Base-by-base conservation (phyloP, 768 basidiomycete species). In the Suillus bovinus region DNA sequence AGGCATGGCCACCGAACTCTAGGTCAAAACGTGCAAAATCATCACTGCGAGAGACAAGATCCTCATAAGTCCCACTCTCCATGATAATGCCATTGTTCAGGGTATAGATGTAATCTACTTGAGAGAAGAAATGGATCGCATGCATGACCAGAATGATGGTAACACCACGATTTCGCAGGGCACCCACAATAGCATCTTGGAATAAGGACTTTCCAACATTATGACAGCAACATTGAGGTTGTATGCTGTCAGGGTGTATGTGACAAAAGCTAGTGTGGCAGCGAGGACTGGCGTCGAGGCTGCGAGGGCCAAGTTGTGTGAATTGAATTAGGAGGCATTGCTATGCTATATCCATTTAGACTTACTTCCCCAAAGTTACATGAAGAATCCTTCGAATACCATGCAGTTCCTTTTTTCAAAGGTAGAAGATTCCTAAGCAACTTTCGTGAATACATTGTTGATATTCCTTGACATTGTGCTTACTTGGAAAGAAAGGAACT, bases 181-280 rank as follows among this genome's bases (percentile, higher is more conserved):
- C n/a, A n/a, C n/a, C n/a, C n/a, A n/a, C n/a, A n/a, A n/a, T n/a
- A n/a, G n/a, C n/a, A n/a, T n/a, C n/a, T n/a, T n/a, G n/a, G n/a
- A n/a, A n/a, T n/a, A n/a, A n/a, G n/a, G n/a, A n/a, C n/a, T n/a
- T n/a, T n/a, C n/a, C n/a, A n/a, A n/a, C n/a, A n/a, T n/a, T 88
- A 90, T 86, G 62, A 87, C 75, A 2, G 88, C 88, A 29, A 85
- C 82, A 70, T 89, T 83, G 67, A 90, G 84, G 16, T 74, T 74
- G 60, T 82, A 71, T 20, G 82, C 80, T 4, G 81, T 81, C 17
- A 80, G 77, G 2, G 85, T 85, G 70, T 90, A 91, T 2, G 85
- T 84, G 22, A 88, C 81, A 68, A 90, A 88, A 3, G 87, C 78
- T 34, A 90, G 77, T 5, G 87, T 87, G 0, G 88, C 84, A 1